Conservation (phyloP, 805 yeast genomes). For the Diddensiella transvaalensis region DNA sequence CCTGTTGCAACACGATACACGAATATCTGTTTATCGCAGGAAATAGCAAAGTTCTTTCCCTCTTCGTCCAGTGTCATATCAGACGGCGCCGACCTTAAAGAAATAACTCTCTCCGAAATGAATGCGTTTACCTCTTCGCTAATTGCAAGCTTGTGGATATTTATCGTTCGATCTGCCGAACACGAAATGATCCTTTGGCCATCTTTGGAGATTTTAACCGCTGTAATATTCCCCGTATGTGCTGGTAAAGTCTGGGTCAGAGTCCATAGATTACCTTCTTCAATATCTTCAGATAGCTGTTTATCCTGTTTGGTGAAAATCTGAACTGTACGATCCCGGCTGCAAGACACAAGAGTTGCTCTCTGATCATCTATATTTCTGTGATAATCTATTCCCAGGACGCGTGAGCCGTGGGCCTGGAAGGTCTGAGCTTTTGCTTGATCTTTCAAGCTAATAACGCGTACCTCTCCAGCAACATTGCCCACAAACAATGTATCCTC, state of each 20-base stretch:
- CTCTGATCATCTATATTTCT: background rate
- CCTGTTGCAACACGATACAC: slow-evolving; percentile 37
- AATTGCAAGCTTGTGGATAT: slow-evolving; percentile 44
- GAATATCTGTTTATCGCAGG: slow-evolving; percentile 47
- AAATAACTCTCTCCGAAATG: slow-evolving; percentile 44
- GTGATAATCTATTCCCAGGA: slow-evolving; percentile 19
- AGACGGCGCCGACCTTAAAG: slow-evolving; percentile 44
- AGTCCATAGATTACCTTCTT: slow-evolving; percentile 40
- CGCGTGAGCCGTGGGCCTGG: slow-evolving; percentile 24
- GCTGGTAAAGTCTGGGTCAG: slow-evolving; percentile 56
- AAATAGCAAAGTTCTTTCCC: slow-evolving; percentile 39
- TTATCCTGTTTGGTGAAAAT: slow-evolving; percentile 37
- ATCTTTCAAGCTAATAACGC: slow-evolving; percentile 7
- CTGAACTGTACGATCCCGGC: slow-evolving; percentile 64
- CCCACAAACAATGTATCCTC: slow-evolving; percentile 6
- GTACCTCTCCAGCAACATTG: slow-evolving; percentile 10
- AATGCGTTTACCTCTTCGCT: slow-evolving; percentile 26
- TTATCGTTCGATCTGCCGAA: slow-evolving; percentile 59
- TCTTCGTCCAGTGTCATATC: slow-evolving; percentile 19
- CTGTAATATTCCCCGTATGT: slow-evolving; percentile 52
- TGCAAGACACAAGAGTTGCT: slow-evolving; percentile 27
- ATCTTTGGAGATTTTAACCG: slow-evolving; percentile 32
- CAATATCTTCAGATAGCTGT: slow-evolving; percentile 4
- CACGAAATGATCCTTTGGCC: slow-evolving; percentile 44
- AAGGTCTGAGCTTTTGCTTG: slow-evolving; percentile 3